These are phyloP conservation scores for Pilasporangium apinafurcum DNA, from an alignment of 352 stramenopile species.

Conservation along the genomic window DNA sequence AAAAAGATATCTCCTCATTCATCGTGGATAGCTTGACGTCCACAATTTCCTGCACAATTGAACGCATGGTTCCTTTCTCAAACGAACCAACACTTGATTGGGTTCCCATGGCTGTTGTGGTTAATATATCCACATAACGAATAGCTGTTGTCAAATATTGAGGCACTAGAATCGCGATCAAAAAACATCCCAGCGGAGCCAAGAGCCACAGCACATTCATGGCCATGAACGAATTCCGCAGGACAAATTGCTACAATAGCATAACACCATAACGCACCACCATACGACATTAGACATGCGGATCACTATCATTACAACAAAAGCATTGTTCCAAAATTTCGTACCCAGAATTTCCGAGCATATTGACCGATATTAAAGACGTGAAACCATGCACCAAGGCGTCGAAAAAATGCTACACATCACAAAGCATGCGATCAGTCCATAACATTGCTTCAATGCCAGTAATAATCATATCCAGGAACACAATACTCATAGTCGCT, in stretches of 20 bases:
- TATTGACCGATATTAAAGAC: conserved; percentile 17
- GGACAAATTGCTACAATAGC: conserved; percentile 20
- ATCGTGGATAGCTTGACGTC: conserved; percentile 57
- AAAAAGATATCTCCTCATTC: conserved; percentile 35
- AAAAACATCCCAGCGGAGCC: conserved; percentile 58
- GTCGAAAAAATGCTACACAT: neutral
- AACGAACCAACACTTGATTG: conserved; percentile 14
- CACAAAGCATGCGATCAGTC: conserved; percentile 3
- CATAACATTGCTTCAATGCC: no score
- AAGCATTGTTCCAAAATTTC: no score
- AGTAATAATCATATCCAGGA: neutral
- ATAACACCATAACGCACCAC: no score
- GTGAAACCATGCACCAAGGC: no score
- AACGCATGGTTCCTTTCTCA: conserved; percentile 53
- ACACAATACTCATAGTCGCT: neutral
- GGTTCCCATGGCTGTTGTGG: conserved; percentile 25
- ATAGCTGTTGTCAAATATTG: conserved; percentile 65
- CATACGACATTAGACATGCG: no score
- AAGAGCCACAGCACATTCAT: conserved; percentile 74
- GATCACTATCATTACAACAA: no score
- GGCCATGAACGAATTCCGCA: conserved; percentile 70
- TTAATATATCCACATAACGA: conserved; percentile 62
- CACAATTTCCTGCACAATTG: conserved; percentile 61
- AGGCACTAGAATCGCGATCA: conserved; percentile 60
- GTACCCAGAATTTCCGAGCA: conserved; percentile 33